phyloP scores from a whole-genome alignment of 1,139 yeast species.

The Pichia sp. region DNA sequence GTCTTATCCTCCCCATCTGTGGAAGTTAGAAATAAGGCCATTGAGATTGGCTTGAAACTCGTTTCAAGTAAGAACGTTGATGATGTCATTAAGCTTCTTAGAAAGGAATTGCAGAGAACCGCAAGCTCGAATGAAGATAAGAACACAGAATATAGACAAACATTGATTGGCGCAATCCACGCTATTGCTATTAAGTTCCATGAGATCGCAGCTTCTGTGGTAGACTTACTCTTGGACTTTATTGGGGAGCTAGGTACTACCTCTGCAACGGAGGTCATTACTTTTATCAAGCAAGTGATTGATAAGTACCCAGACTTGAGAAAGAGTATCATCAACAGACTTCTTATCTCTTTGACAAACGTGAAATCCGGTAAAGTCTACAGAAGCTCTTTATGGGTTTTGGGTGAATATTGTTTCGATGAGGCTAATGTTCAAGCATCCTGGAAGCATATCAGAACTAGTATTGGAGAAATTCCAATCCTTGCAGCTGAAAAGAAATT shows the following conservation, averaged over 20 bases:
- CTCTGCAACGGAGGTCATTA: constrained; percentile 74
- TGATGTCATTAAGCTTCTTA: constrained; percentile 84
- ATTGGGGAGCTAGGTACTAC: constrained; percentile 75
- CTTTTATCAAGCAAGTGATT: constrained; percentile 88
- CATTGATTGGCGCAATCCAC: constrained; percentile 83
- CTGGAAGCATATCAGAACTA: constrained; percentile 80
- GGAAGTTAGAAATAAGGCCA: constrained; percentile 84
- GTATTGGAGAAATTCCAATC: constrained; percentile 90
- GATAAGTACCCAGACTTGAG: constrained; percentile 86
- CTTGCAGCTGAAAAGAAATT: constrained; percentile 61
- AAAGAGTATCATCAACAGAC: constrained; percentile 54
- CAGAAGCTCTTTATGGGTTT: constrained; percentile 92
- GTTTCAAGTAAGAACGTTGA: constrained; percentile 87
- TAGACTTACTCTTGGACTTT: constrained; percentile 80
- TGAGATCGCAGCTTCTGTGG: constrained; percentile 89
- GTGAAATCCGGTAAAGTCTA: constrained; percentile 85
- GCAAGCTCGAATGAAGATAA: constrained; percentile 67
- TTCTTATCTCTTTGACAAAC: constrained; percentile 54
- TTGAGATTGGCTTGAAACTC: constrained; percentile 73
- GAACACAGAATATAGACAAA: constrained; percentile 78
- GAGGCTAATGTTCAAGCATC: constrained; percentile 71
- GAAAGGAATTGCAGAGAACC: constrained; percentile 82
- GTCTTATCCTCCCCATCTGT: constrained; percentile 82
- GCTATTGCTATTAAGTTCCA: constrained; percentile 81
- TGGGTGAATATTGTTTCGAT: constrained; percentile 83